Evolutionary conservation across 768 basidiomycete genomes (phyloP), one percentile per base, ranked within the genome.

Genomic region (Rhodotorula paludigena): DNA sequence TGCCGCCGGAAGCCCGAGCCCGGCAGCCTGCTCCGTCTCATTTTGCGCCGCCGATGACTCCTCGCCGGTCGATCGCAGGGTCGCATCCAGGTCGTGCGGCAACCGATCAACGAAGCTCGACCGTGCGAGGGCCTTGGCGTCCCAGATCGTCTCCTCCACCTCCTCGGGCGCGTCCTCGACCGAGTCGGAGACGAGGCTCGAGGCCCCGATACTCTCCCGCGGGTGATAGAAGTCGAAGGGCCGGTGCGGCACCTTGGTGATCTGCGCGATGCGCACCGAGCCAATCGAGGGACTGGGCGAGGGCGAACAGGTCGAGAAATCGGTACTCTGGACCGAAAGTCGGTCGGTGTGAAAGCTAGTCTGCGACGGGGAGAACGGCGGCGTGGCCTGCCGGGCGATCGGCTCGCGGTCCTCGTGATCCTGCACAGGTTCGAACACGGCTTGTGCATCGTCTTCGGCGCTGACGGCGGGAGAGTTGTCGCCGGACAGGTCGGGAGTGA

Each of bases 281-380:
- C 57, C 69, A 65, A 66, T 63, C 7, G 57, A 60, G 23, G 64
- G 64, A 3, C 53, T 49, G 10, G 69, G 69, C 0, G 62, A 64
- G 5, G 68, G 68, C 16, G 64, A 63, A 14, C 44, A 66, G 45
- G 62, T 60, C 14, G 56, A 62, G 20, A 63, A 54, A 38, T 61
- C 64, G 30, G 60, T 47, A 53, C 41, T 57, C 38, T 30, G 66
- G 45, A 38, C n/a, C 54, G 47, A 67, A 30, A 49, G 60, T 20
- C 48, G 56, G 53, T 25, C 57, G 51, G 53, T 54, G 30, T 3
- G 9, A 42, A 21, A 42, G 39, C n/a, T 53, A 2, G 35, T n/a
- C 20, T 42, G 57, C 49, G 56, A 55, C n/a, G 49, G 62, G 9
- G 42, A 60, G 39, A 57, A 42, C 15, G 56, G 61, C 28, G 25